Conservation (phyloP, 768 basidiomycete species). For the Pulveroboletus sp. region DNA sequence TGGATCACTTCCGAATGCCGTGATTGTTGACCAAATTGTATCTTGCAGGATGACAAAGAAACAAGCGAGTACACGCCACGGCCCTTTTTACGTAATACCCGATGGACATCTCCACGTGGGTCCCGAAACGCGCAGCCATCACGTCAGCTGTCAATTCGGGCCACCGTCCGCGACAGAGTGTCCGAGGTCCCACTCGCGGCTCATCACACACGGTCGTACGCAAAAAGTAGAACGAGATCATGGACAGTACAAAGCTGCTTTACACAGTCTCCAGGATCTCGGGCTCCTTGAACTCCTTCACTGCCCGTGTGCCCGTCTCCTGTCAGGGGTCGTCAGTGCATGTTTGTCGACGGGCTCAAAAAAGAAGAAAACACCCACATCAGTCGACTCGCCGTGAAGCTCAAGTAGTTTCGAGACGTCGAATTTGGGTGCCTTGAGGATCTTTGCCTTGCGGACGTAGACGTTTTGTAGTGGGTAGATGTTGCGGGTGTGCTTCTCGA, state of each 20-base stretch:
- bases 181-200: not conserved
- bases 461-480: slow-evolving; percentile 99
- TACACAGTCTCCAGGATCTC: slow-evolving; percentile 90
- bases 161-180: not conserved
- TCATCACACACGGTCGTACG: too few species aligned
- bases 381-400: slow-evolving; percentile 91
- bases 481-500: slow-evolving; percentile 93
- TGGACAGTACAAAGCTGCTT: slow-evolving; percentile 43
- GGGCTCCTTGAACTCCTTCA: slow-evolving; percentile 97
- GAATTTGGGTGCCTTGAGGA: slow-evolving; percentile 96
- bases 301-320: slow-evolving; percentile 94
- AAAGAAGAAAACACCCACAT: slow-evolving; percentile 63
- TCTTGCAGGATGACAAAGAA: too few species aligned
- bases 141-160: too few species aligned
- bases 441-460: slow-evolving; percentile 98
- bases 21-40: slow-evolving; percentile 3
- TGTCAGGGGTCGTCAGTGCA: slow-evolving; percentile 29
- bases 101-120: not conserved
- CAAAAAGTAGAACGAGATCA: too few species aligned
- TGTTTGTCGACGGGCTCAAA: not conserved
- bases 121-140: too few species aligned
- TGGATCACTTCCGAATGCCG: slow-evolving; percentile 4
- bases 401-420: slow-evolving; percentile 94
- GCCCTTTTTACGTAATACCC: not conserved
- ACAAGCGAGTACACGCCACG: too few species aligned